phyloP scores from a whole-genome alignment of 345 rosid species.

The Eucalyptus rudis region DNA sequence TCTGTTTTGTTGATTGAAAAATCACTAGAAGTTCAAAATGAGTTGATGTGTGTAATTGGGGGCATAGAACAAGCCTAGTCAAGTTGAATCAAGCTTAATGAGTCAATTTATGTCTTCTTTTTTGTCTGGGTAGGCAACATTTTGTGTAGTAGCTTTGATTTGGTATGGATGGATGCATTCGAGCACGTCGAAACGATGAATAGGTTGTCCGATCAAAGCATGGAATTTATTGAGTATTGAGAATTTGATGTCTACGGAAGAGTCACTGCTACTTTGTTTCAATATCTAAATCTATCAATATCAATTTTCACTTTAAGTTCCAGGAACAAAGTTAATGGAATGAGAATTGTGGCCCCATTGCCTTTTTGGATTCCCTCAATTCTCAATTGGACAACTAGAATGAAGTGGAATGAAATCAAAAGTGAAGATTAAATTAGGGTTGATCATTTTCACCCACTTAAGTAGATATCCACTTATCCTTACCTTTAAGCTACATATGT shows the following conservation, averaged over 20 bases:
- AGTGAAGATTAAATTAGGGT: neutral
- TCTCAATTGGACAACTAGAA: neutral
- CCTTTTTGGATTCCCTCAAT: neutral
- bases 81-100: neutral
- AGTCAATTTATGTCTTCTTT: neutral
- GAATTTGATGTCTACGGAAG: neutral
- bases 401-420: neutral
- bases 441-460: neutral
- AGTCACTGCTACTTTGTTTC: neutral
- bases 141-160: neutral
- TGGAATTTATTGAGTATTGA: neutral
- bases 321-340: neutral
- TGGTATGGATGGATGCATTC: neutral
- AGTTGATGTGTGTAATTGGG: neutral
- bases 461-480: neutral
- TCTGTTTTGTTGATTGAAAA: neutral
- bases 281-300: neutral
- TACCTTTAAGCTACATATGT: neutral
- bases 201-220: neutral
- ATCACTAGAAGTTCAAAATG: neutral
- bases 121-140: rapidly evolving
- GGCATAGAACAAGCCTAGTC: neutral
- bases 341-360: neutral
- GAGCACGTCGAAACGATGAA: rapidly evolving
- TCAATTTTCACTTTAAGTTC: neutral